These are phyloP conservation scores for Taxillus chinensis DNA, from an alignment of 164 flowering plant genomes.

Conservation along the genomic window DNA sequence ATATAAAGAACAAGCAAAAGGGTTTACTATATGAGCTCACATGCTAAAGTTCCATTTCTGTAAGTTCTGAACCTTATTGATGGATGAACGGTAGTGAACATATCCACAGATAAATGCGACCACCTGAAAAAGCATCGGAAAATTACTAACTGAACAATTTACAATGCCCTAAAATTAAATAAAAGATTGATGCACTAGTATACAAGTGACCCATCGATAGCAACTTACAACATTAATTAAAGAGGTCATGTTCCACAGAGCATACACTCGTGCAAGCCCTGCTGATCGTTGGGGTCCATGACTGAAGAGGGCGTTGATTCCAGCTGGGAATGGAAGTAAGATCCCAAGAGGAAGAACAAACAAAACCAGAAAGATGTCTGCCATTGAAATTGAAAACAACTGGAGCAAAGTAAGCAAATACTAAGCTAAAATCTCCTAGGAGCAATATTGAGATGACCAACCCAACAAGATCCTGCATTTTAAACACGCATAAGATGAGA, in stretches of 20 bases:
- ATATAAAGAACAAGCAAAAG: too few relatives aligned
- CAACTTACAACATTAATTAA: conserved; percentile 77
- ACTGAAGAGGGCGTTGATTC: conserved; percentile 86
- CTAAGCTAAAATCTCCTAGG: conserved; percentile 84
- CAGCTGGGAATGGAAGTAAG: conserved; percentile 85
- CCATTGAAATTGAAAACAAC: conserved; percentile 70
- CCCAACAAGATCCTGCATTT: conserved; percentile 92
- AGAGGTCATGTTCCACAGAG: conserved; percentile 86
- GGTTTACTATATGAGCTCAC: not conserved
- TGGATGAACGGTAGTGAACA: not conserved
- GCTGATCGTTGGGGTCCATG: conserved; percentile 86
- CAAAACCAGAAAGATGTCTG: conserved; percentile 55
- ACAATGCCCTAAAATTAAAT: too few relatives aligned
- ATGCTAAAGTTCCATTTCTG: conserved; percentile 4
- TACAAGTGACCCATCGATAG: not conserved
- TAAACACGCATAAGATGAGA: conserved; percentile 32
- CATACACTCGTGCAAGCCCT: conserved; percentile 85
- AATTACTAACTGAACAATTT: not conserved
- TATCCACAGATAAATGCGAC: conserved; percentile 5
- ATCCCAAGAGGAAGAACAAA: conserved; percentile 76
- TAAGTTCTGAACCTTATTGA: not conserved
- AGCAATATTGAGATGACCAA: conserved; percentile 72
- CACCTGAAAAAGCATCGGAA: not conserved
- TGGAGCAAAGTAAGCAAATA: conserved; percentile 76
- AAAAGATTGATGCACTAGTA: too few relatives aligned